Conservation (phyloP, 2,329 filamentous ascomycete species). For the Aspergillus proliferans region DNA sequence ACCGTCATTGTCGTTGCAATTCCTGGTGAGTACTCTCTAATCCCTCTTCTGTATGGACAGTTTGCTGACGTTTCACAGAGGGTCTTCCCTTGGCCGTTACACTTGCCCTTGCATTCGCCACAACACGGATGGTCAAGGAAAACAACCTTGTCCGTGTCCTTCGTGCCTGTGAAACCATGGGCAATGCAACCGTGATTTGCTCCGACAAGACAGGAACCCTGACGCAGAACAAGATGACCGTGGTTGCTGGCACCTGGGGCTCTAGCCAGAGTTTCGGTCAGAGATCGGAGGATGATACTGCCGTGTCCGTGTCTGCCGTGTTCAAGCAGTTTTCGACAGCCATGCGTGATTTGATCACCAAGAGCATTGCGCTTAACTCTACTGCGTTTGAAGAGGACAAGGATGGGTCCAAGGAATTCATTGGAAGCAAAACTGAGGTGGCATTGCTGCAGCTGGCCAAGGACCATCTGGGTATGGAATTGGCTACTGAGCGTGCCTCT, state of each 20-base stretch:
- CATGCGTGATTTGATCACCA: constrained; percentile 32
- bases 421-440: constrained; percentile 73
- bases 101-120: constrained; percentile 68
- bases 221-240: constrained; percentile 70
- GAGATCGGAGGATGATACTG: constrained; percentile 16
- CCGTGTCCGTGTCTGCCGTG: constrained; percentile 18
- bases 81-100: constrained; percentile 73
- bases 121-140: constrained; percentile 69
- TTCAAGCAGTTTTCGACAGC: constrained; percentile 27
- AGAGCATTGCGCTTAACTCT: constrained; percentile 48
- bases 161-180: constrained; percentile 75
- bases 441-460: constrained; percentile 65
- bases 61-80: constrained; percentile 38
- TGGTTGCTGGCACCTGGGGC: constrained; percentile 65
- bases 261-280: constrained; percentile 52
- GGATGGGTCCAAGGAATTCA: constrained; percentile 60
- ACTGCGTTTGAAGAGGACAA: constrained; percentile 71
- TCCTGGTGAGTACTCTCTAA: constrained; percentile 38
- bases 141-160: constrained; percentile 71
- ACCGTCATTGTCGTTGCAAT: constrained; percentile 77
- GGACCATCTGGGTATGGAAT: constrained; percentile 61
- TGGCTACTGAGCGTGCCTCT: constrained; percentile 57
- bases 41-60: constrained; percentile 32
- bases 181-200: constrained; percentile 72
- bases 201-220: constrained; percentile 74